These are phyloP conservation scores for Albophoma yamanashiensis DNA, from an alignment of 2,329 filamentous ascomycete species.

Conservation along the genomic window DNA sequence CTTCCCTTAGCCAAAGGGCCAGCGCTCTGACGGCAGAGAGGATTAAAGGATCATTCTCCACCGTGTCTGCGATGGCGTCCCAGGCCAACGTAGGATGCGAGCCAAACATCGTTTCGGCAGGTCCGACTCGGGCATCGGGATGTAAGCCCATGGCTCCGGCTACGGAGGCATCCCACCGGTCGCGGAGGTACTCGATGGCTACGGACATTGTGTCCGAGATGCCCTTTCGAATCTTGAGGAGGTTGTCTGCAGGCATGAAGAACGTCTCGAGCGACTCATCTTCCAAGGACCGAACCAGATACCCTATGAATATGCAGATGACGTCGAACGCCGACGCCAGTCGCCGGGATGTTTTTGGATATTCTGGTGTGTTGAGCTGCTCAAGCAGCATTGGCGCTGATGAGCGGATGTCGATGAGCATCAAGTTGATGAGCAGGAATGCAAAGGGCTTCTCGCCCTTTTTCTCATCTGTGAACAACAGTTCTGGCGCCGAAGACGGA, in stretches of 20 bases:
- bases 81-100: constrained; percentile 41
- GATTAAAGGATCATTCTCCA: constrained; percentile 45
- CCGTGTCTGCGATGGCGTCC: constrained; percentile 41
- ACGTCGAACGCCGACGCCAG: constrained; percentile 52
- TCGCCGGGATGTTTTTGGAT: constrained; percentile 38
- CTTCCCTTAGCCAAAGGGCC: constrained; percentile 58
- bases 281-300: constrained; percentile 43
- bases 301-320: constrained; percentile 49
- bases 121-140: constrained; percentile 37
- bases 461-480: constrained; percentile 41
- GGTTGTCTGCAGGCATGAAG: constrained; percentile 43
- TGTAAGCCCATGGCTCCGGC: constrained; percentile 52
- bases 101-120: constrained; percentile 32
- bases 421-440: constrained; percentile 52
- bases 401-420: constrained; percentile 55
- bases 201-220: constrained; percentile 54
- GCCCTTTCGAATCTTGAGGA: constrained; percentile 49
- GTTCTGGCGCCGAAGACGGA: constrained; percentile 29
- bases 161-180: constrained; percentile 58
- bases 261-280: constrained; percentile 29
- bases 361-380: constrained; percentile 44
- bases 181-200: constrained; percentile 54
- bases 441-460: constrained; percentile 42
- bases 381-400: constrained; percentile 49
- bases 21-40: constrained; percentile 47